A percentile compares a stretch with the other conserved stretches of the same genome.
phyloP scores from a whole-genome alignment of 2,329 filamentous ascomycete species.

The Dendrostoma leiphaemia region DNA sequence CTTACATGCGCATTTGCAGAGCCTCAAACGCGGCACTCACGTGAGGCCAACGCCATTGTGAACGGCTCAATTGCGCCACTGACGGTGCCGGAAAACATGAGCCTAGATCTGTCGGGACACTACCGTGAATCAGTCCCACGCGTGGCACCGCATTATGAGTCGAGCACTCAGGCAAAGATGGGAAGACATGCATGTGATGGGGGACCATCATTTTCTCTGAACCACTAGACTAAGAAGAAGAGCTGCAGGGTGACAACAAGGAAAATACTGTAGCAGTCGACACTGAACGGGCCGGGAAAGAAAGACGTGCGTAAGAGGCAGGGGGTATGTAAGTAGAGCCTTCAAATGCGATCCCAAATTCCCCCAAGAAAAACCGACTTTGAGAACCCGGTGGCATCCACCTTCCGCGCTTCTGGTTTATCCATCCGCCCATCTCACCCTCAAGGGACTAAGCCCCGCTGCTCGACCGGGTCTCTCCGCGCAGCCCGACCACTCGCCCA shows the following conservation, averaged over 20 bases:
- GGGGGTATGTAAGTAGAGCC: constrained; percentile 21
- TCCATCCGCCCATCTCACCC: constrained; percentile 11
- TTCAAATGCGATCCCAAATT: constrained; percentile 21
- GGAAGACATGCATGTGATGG: constrained; percentile 9
- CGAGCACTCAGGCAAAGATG: background rate
- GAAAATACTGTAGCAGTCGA: constrained; percentile 20
- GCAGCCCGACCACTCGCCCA: constrained; percentile 10
- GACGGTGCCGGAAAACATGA: background rate
- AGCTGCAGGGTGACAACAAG: constrained; percentile 19
- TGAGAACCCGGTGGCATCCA: constrained; percentile 17
- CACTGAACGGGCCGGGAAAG: constrained; percentile 18
- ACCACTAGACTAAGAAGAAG: constrained; percentile 20
- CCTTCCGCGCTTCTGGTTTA: constrained; percentile 13
- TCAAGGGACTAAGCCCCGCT: constrained; percentile 14
- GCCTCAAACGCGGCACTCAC: too few relatives aligned
- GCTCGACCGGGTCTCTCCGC: constrained; percentile 10
- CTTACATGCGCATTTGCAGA: background rate
- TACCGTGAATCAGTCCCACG: background rate
- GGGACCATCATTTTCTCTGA: constrained; percentile 19
- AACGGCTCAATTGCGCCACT: background rate
- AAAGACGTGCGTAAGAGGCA: constrained; percentile 19
- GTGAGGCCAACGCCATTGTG: background rate
- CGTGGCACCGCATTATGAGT: background rate
- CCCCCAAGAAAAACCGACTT: constrained; percentile 15
- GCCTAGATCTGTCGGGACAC: background rate